Evolutionary conservation across 345 rosid species (phyloP), one percentile per base, ranked within the genome.

Genomic region (Euclidium syriacum): DNA sequence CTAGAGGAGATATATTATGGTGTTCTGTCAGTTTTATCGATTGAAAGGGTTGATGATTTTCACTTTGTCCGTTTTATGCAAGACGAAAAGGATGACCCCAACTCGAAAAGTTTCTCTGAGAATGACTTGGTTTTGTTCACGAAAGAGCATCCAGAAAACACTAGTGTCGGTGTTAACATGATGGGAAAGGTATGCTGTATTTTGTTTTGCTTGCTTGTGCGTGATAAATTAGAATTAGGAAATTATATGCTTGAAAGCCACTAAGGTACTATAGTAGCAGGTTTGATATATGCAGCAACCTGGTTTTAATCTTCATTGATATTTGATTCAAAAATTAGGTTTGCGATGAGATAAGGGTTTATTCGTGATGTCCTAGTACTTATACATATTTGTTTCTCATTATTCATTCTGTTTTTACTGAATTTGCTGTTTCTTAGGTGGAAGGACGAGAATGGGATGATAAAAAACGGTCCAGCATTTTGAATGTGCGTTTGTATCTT

Each of bases 401-500:
- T 43, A 34, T 9, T 36, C 16, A 16, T 62, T 14, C 25, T 61
- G 48, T 17, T 19, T 19, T 64, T 29, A 44, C 22, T 7, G 44
- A 50, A 68, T 43, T 66, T 58, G 49, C 38, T 72, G 56, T 54
- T 60, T 72, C 49, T 50, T 75, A 92, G 98, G 98, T 92, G 72
- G 98, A 92, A 83, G 87, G 95, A 63, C 94, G 97, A 12, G 98
- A 92, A 75, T 85, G 97, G 74, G 94, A 89, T 67, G 72, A 77
- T 43, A 85, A 75, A 72, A 85, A 87, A 66, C 78, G 85, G 69
- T 77, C 89, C 33, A 85, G 85, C 65, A 77, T 90, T 18, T 67
- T 92, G 38, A 76, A 82, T 36, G 76, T 89, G 52, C 83, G 95
- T 73, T 85, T 86, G 80, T 92, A 81, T 80, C 85, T 92, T 75